Conservation (phyloP, 768 basidiomycete genomes). For the Guyanaporus albipodus region DNA sequence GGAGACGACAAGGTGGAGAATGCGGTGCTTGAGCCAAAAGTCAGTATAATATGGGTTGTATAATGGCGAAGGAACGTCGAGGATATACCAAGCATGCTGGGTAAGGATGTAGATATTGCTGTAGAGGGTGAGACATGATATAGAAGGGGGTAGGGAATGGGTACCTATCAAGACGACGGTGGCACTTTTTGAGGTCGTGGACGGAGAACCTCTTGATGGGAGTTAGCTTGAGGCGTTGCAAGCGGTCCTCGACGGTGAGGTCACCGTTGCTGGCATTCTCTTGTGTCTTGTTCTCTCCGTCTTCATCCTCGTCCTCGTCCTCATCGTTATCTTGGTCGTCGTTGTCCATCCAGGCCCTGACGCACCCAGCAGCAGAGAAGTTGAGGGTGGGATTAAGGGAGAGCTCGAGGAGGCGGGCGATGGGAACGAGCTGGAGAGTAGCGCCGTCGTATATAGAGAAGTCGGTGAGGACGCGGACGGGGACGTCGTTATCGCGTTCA, state of each 20-base stretch:
- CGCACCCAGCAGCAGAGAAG: constrained; percentile 39
- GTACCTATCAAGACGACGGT: constrained; percentile 43
- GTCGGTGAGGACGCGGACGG: constrained; percentile 52
- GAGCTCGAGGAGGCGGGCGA: constrained; percentile 38
- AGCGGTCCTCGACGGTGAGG: constrained; percentile 4
- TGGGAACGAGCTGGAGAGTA: constrained; percentile 37
- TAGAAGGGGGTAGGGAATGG: not conserved
- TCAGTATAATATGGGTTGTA: constrained; percentile 45
- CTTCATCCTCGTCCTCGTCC: constrained; percentile 15
- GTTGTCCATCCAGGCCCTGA: constrained; percentile 35
- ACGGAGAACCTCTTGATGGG: constrained; percentile 45
- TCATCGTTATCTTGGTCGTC: constrained; percentile 29
- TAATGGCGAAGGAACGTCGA: constrained; percentile 42
- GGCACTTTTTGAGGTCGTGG: constrained; percentile 35
- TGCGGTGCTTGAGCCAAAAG: constrained; percentile 48
- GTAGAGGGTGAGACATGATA: constrained; percentile 9
- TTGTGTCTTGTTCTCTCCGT: constrained; percentile 20
- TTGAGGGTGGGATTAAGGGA: constrained; percentile 13
- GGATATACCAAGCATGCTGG: constrained; percentile 64
- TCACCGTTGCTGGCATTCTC: constrained; percentile 1
- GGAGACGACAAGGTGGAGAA: constrained; percentile 47
- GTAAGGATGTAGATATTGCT: constrained; percentile 68
- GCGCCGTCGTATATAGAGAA: constrained; percentile 49
- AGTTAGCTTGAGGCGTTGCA: constrained; percentile 38
- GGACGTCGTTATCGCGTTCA: constrained; percentile 38